Conservation (phyloP, 2,329 filamentous ascomycete species). For the Macrophomina phaseolina region DNA sequence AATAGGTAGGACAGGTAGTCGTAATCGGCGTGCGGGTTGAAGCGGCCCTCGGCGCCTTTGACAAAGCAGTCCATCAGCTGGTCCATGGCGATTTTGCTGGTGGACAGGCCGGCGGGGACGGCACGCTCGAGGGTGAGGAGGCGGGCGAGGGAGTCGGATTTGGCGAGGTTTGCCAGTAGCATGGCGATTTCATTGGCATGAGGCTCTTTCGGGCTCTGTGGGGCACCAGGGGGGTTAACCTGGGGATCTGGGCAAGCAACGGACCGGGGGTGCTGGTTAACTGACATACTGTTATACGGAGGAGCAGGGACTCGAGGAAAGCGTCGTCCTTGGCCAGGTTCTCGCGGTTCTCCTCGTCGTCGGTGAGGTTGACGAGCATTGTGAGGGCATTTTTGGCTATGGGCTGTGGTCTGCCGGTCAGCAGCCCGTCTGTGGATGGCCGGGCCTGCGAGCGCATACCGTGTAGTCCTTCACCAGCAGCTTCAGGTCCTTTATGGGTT, state of each 20-base stretch:
- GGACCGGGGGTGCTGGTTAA: slow-evolving; percentile 35
- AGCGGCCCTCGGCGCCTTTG: slow-evolving; percentile 79
- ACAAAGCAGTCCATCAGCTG: slow-evolving; percentile 96
- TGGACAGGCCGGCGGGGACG: slow-evolving; percentile 71
- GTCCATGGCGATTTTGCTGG: slow-evolving; percentile 77
- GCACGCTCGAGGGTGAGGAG: slow-evolving; percentile 72
- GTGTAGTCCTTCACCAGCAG: slow-evolving; percentile 82
- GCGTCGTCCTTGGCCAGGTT: slow-evolving; percentile 76
- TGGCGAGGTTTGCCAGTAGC: slow-evolving; percentile 90
- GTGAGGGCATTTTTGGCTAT: slow-evolving; percentile 93
- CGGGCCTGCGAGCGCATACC: slow-evolving; percentile 51
- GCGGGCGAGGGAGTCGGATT: slow-evolving; percentile 74
- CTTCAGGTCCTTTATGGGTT: slow-evolving; percentile 86
- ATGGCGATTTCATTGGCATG: slow-evolving; percentile 87
- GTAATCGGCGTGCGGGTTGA: slow-evolving; percentile 85
- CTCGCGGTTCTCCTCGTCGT: slow-evolving; percentile 76
- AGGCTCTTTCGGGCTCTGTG: slow-evolving; percentile 73
- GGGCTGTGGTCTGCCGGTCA: slow-evolving; percentile 57
- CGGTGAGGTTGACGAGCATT: slow-evolving; percentile 85
- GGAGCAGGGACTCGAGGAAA: slow-evolving; percentile 77
- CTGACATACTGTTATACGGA: slow-evolving; percentile 75
- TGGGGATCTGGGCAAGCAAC: neutral
- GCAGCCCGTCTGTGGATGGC: neutral
- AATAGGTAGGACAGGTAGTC: slow-evolving; percentile 96
- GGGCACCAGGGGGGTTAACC: neutral